Evolutionary conservation across 805 yeast genomes (phyloP).

Genomic region (Kodamaea lidongshanica): DNA sequence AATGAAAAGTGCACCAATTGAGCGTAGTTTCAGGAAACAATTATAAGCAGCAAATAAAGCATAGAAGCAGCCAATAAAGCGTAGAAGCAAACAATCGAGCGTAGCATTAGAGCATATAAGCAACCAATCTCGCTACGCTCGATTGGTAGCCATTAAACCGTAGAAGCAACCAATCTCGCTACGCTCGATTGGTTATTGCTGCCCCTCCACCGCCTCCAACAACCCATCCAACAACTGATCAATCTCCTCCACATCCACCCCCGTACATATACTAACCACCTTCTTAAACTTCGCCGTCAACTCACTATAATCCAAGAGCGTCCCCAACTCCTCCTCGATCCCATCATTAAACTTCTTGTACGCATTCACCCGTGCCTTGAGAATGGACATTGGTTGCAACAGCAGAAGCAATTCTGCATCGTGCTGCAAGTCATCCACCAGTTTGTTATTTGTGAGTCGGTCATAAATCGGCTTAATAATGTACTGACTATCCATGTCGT

Average conservation of each 20-base stretch:
- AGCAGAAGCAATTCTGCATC: slow-evolving; percentile 22
- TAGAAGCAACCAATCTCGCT: too few species aligned
- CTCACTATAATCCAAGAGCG: slow-evolving; percentile 41
- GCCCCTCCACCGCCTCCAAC: slow-evolving; percentile 83
- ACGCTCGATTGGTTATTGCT: slow-evolving; percentile 22
- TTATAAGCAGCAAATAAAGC: too few species aligned
- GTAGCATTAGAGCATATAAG: too few species aligned
- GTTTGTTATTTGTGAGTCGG: slow-evolving; percentile 32
- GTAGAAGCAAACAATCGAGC: too few species aligned
- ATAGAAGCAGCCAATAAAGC: too few species aligned
- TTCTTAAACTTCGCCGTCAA: slow-evolving; percentile 66
- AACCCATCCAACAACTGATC: slow-evolving; percentile 78
- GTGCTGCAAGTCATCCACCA: slow-evolving; percentile 19
- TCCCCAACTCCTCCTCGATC: slow-evolving; percentile 47
- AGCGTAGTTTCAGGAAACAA: too few species aligned
- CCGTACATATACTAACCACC: slow-evolving; percentile 86
- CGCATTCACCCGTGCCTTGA: slow-evolving; percentile 76
- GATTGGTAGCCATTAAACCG: too few species aligned
- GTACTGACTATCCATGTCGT: slow-evolving; percentile 71
- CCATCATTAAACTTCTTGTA: slow-evolving; percentile 63
- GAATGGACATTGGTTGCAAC: slow-evolving; percentile 43
- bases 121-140: too few species aligned
- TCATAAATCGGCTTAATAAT: slow-evolving; percentile 56
- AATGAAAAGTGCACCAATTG: too few species aligned
- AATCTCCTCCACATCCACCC: slow-evolving; percentile 74